Percentiles rank a stretch among this genome's conserved stretches.
These are phyloP conservation scores for Naganishia antarctica DNA, from an alignment of 768 basidiomycete species.

Conservation along the genomic window DNA sequence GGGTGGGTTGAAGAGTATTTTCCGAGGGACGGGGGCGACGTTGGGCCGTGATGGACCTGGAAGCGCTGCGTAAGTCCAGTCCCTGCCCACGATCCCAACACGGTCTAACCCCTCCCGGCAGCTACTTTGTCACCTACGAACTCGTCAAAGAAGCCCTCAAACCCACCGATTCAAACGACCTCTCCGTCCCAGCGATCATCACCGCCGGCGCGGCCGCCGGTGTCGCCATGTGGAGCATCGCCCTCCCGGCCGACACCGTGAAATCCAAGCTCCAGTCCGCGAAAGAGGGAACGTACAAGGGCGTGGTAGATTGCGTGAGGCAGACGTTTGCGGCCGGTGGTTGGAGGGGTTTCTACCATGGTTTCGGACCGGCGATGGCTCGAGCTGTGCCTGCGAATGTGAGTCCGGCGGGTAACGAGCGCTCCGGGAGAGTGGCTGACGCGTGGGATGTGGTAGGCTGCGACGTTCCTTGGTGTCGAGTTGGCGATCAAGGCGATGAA, in stretches of 20 bases:
- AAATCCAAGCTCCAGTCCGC: conserved; percentile 96
- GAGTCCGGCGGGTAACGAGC: too few species aligned
- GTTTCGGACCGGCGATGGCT: conserved; percentile 91
- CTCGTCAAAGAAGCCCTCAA: conserved; percentile 81
- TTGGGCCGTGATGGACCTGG: conserved; percentile 92
- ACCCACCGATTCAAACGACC: conserved; percentile 70
- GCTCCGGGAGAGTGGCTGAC: too few species aligned
- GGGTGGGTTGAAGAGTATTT: conserved; percentile 86
- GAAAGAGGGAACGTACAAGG: conserved; percentile 93
- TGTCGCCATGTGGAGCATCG: conserved; percentile 96
- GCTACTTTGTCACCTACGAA: conserved; percentile 97
- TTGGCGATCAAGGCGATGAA: conserved; percentile 79
- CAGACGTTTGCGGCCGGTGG: conserved; percentile 91
- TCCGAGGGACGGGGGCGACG: conserved; percentile 88
- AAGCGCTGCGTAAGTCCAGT: conserved; percentile 73
- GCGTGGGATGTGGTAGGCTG: conserved; percentile 30
- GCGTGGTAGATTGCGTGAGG: conserved; percentile 82
- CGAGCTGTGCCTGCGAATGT: conserved; percentile 97
- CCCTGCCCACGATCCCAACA: neutral
- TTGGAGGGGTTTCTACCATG: conserved; percentile 82
- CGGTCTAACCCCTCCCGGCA: conserved; percentile 41
- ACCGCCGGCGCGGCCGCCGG: conserved; percentile 90
- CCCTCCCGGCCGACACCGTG: conserved; percentile 93
- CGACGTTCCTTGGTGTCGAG: conserved; percentile 71
- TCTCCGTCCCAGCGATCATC: conserved; percentile 81